These are phyloP conservation scores for Pseudocercospora musae DNA, from an alignment of 2,329 filamentous ascomycete genomes.

Conservation along the genomic window DNA sequence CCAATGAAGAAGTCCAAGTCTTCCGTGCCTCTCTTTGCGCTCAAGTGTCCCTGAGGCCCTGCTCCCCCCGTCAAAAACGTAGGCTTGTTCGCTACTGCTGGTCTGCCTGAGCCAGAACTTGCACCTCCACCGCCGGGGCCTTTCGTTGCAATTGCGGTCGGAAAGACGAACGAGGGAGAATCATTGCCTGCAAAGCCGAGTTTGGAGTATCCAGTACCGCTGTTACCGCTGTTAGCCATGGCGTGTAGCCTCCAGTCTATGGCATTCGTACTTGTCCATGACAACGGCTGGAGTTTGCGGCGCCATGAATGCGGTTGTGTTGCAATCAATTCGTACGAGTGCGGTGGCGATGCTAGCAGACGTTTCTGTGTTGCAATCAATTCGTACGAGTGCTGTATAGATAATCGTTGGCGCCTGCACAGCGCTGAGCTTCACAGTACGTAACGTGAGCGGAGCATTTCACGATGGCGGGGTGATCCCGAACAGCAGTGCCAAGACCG, in stretches of 20 bases:
- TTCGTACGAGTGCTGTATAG: background rate
- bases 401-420: conserved; percentile 11
- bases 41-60: conserved; percentile 76
- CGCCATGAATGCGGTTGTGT: conserved; percentile 63
- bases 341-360: background rate
- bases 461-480: conserved; percentile 15
- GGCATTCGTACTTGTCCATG: conserved; percentile 90
- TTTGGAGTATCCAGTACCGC: conserved; percentile 99
- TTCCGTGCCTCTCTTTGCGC: conserved; percentile 90
- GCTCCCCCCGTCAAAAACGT: conserved; percentile 91
- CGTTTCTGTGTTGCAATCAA: conserved; percentile 2
- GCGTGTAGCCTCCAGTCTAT: background rate
- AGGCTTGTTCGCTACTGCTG: conserved; percentile 88
- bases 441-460: conserved; percentile 11
- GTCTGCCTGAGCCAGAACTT: conserved; percentile 80
- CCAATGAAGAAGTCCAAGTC: conserved; percentile 99
- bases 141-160: conserved; percentile 96
- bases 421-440: conserved; percentile 10
- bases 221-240: conserved; percentile 44
- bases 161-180: conserved; percentile 98
- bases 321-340: background rate
- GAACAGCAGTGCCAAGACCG: conserved; percentile 5
- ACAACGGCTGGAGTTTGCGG: conserved; percentile 99
- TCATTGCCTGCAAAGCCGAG: conserved; percentile 99
- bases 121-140: conserved; percentile 59